A percentile compares a stretch with the other conserved stretches of the same genome.
Conservation (phyloP, 768 basidiomycete species). For the Kwoniella sp. region DNA sequence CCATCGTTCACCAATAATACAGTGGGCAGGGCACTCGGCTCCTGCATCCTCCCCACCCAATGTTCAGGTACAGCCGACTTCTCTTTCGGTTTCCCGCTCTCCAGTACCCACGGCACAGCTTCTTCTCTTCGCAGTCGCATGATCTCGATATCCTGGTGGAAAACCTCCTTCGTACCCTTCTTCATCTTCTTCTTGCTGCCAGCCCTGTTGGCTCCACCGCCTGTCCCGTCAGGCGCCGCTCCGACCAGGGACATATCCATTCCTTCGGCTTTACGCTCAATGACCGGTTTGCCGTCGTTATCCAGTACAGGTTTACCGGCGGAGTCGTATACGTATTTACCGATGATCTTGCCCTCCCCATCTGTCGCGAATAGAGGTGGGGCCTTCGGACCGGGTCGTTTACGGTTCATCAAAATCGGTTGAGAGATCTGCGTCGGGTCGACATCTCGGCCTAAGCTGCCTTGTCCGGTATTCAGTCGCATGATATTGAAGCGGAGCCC, state of each 20-base stretch:
- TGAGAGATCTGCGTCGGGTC: conserved; percentile 30
- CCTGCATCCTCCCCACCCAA: conserved; percentile 49
- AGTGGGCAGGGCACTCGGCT: conserved; percentile 34
- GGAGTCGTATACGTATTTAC: conserved; percentile 44
- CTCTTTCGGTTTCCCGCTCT: conserved; percentile 31
- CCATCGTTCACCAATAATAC: conserved; percentile 48
- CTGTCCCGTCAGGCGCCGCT: conserved; percentile 14
- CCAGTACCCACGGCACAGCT: conserved; percentile 45
- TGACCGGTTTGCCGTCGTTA: conserved; percentile 33
- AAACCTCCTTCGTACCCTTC: conserved; percentile 43
- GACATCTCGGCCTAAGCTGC: conserved; percentile 17
- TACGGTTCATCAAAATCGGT: conserved; percentile 42
- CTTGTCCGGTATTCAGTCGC: conserved; percentile 32
- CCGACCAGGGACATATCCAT: conserved; percentile 45
- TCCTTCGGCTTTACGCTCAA: conserved; percentile 33
- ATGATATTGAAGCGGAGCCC: conserved; percentile 43
- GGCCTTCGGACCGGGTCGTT: conserved; percentile 39
- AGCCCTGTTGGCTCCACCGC: conserved; percentile 11
- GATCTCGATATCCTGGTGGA: conserved; percentile 44
- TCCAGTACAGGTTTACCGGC: conserved; percentile 43
- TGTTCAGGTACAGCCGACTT: conserved; percentile 34
- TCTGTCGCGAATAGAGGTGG: conserved; percentile 36
- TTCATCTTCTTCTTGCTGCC: conserved; percentile 20
- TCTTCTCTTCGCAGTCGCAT: conserved; percentile 46
- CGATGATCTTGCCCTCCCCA: conserved; percentile 37